A percentile compares a stretch with the other conserved stretches of the same genome.
These are phyloP conservation scores for Claviceps humidiphila DNA, from an alignment of 2,329 filamentous ascomycete genomes.

Conservation along the genomic window DNA sequence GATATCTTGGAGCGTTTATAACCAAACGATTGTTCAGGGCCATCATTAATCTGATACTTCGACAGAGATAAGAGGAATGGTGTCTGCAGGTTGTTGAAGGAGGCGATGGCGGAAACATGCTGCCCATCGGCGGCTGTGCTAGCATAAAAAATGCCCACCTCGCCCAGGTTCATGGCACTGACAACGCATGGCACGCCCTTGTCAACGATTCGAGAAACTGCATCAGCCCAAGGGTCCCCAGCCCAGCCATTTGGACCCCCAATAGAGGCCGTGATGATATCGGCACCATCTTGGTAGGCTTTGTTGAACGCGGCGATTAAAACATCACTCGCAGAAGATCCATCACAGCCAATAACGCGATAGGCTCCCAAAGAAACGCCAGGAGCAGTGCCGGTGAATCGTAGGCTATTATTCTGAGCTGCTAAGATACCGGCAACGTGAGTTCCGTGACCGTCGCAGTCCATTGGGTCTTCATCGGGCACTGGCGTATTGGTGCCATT, in stretches of 20 bases:
- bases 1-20: constrained; percentile 28
- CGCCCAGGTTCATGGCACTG: constrained; percentile 20
- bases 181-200: constrained; percentile 39
- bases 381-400: constrained; percentile 44
- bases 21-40: constrained; percentile 24
- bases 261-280: too few species aligned
- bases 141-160: constrained; percentile 37
- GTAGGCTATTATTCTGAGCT: constrained; percentile 37
- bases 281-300: constrained; percentile 45
- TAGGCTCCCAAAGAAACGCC: constrained; percentile 43
- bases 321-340: constrained; percentile 39
- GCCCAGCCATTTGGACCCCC: too few species aligned
- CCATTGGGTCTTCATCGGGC: constrained; percentile 39
- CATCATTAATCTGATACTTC: constrained; percentile 26
- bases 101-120: constrained; percentile 34
- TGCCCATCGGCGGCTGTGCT: constrained; percentile 34
- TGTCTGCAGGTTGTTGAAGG: constrained; percentile 32
- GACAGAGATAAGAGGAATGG: constrained; percentile 29
- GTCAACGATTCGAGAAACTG: constrained; percentile 39
- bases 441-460: constrained; percentile 46
- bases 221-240: constrained; percentile 36
- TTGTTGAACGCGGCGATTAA: constrained; percentile 45
- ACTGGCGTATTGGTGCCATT: constrained; percentile 24
- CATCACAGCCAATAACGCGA: constrained; percentile 43
- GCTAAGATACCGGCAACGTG: constrained; percentile 51